Base-by-base conservation (phyloP, 2,329 filamentous ascomycete species). In the Fusarium kyushuense region DNA sequence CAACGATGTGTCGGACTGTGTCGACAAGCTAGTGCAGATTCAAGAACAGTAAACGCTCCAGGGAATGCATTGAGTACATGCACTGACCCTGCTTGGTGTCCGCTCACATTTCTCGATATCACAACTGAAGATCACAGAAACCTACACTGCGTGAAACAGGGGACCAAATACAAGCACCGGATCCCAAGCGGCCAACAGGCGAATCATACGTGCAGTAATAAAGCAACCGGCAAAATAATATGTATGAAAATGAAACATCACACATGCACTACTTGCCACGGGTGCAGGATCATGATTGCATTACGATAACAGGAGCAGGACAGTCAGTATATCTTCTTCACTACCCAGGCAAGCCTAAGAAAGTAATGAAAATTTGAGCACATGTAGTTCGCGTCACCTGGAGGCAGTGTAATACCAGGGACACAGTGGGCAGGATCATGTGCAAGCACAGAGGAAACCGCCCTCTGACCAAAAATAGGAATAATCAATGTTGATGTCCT, bases 401-500 rank as follows among this genome's bases (percentile, higher is more conserved):
- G 77, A 79, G 74, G 76, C 77, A 79, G 77, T 79, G 78, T 79
- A 77, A 78, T 79, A 79, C 78, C 78, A 78, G 77, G 78, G 75
- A 79, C 76, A 79, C 76, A 69, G 72, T 78, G 76, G 71, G 70
- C 46, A 61, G 75, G 59, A 76, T 78, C 76, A 65, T 77, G 75
- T 73, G 76, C 76, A 78, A 78, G 76, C 76, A 76, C 76, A 78
- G 76, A 70, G 76, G 76, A 77, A 76, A 74, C 72, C 61, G 47
- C 68, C 74, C 75, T 30, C 27, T 53, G 30, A 54, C 71, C 76
- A 78, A 77, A 78, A 78, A 94, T 93, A 86, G 85, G 90, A 88
- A 88, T 92, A 94, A 94, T 92, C 90, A 88, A 84, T 84, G 86
- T 87, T 87, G 84, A 84, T 84, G 84, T 84, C 88, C 85, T 83